phyloP scores from a whole-genome alignment of 177 flowering plant species.

The Vitis hybrid region DNA sequence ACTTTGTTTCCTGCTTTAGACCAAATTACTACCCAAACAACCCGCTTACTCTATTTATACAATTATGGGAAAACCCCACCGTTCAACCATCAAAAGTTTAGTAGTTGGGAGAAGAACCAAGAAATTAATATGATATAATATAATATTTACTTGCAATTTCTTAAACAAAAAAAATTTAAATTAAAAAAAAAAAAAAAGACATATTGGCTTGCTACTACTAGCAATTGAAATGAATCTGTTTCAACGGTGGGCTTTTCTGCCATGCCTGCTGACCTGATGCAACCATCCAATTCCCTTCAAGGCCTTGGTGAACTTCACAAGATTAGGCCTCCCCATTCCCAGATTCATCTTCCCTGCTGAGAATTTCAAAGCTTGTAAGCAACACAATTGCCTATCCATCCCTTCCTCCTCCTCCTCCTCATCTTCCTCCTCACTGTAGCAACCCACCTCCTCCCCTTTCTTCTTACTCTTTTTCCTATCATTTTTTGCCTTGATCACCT shows the following conservation, averaged over 20 bases:
- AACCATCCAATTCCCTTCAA: constrained; percentile 75
- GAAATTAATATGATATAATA: too few species aligned
- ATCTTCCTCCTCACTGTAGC: constrained; percentile 4
- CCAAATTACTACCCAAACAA: too few species aligned
- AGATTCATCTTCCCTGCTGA: constrained; percentile 80
- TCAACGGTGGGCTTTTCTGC: constrained; percentile 38
- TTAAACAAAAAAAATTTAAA: too few species aligned
- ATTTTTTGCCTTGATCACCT: constrained; percentile 22
- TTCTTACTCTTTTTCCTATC: constrained; percentile 26
- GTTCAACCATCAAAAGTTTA: too few species aligned
- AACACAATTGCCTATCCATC: constrained; percentile 46
- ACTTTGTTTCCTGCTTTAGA: too few species aligned
- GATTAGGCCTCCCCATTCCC: constrained; percentile 68
- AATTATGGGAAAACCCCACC: too few species aligned
- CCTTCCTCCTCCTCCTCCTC: constrained; percentile 36
- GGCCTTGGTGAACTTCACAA: constrained; percentile 62
- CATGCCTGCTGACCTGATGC: constrained; percentile 42
- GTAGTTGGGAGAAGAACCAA: too few species aligned
- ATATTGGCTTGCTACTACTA: too few species aligned
- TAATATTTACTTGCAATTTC: too few species aligned
- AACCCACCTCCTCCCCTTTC: neutral
- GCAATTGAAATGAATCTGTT: neutral
- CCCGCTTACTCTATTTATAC: too few species aligned
- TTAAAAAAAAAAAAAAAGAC: too few species aligned
- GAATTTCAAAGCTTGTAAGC: constrained; percentile 75